phyloP scores from a whole-genome alignment of 192 early-diverging fungal species.

The Backusella tarrabulga region DNA sequence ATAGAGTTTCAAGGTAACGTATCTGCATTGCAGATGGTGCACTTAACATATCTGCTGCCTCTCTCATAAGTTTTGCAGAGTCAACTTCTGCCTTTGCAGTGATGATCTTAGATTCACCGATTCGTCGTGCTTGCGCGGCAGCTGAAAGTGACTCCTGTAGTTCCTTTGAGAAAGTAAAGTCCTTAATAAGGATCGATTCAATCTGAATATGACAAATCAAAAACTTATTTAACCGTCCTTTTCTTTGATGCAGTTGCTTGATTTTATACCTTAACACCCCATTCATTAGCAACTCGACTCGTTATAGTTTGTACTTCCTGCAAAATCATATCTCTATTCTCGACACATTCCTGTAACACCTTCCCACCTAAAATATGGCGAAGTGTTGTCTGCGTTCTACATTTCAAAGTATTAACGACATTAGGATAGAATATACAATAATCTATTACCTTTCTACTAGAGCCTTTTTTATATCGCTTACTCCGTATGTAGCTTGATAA shows the following conservation, averaged over 20 bases:
- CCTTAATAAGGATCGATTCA: slow-evolving; percentile 59
- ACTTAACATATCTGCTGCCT: slow-evolving; percentile 88
- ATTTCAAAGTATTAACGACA: background rate
- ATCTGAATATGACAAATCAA: slow-evolving; percentile 23
- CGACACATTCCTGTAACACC: slow-evolving; percentile 84
- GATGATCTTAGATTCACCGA: slow-evolving; percentile 86
- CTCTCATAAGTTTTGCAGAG: slow-evolving; percentile 85
- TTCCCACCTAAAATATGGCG: slow-evolving; percentile 80
- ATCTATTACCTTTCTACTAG: slow-evolving; percentile 67
- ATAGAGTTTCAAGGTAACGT: slow-evolving; percentile 85
- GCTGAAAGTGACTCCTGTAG: slow-evolving; percentile 82
- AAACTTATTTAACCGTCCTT: background rate
- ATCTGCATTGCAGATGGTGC: slow-evolving; percentile 72
- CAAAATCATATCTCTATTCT: slow-evolving; percentile 85
- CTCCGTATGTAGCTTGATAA: slow-evolving; percentile 75
- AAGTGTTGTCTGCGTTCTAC: slow-evolving; percentile 80
- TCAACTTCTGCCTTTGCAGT: slow-evolving; percentile 48
- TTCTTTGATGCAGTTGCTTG: background rate
- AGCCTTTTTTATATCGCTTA: slow-evolving; percentile 69
- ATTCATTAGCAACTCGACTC: slow-evolving; percentile 67
- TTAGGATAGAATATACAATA: background rate
- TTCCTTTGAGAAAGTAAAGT: slow-evolving; percentile 62
- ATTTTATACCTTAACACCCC: slow-evolving; percentile 72
- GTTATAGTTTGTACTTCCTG: slow-evolving; percentile 83
- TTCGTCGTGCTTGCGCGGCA: slow-evolving; percentile 84